Conservation (phyloP, 768 basidiomycete genomes). For the Calocybe cyanea region DNA sequence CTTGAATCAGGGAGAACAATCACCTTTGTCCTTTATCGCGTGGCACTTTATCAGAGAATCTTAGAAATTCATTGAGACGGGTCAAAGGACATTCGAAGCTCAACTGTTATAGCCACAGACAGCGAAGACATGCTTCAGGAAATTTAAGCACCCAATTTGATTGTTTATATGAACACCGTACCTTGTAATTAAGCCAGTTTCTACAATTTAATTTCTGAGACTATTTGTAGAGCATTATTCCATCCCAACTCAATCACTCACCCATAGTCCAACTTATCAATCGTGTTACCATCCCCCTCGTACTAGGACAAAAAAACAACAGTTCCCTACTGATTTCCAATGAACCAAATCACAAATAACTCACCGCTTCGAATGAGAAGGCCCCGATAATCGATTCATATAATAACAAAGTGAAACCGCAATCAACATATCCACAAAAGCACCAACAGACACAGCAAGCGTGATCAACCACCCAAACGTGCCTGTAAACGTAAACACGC, state of each 20-base stretch:
- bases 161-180: not conserved
- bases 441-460: constrained; percentile 16
- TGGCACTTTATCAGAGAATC: constrained; percentile 17
- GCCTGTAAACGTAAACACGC: constrained; percentile 16
- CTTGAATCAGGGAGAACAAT: not conserved
- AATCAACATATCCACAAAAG: constrained; percentile 21
- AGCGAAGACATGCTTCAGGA: constrained; percentile 20
- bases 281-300: constrained; percentile 15
- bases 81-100: constrained; percentile 4
- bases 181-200: constrained; percentile 23
- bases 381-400: constrained; percentile 7
- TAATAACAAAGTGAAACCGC: constrained; percentile 21
- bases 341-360: constrained; percentile 5
- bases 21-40: constrained; percentile 17
- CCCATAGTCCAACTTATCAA: constrained; percentile 23
- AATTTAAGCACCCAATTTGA: not conserved
- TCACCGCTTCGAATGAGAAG: constrained; percentile 8
- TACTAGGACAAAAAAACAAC: not conserved
- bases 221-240: too few relatives aligned
- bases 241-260: constrained; percentile 5
- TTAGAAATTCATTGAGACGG: not conserved
- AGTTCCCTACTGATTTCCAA: not conserved
- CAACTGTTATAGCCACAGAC: constrained; percentile 18
- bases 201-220: too few relatives aligned
- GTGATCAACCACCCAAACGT: constrained; percentile 25